phyloP scores from a whole-genome alignment of 1,284 basidiomycete genomes.

The Ustilago xerochloae region DNA sequence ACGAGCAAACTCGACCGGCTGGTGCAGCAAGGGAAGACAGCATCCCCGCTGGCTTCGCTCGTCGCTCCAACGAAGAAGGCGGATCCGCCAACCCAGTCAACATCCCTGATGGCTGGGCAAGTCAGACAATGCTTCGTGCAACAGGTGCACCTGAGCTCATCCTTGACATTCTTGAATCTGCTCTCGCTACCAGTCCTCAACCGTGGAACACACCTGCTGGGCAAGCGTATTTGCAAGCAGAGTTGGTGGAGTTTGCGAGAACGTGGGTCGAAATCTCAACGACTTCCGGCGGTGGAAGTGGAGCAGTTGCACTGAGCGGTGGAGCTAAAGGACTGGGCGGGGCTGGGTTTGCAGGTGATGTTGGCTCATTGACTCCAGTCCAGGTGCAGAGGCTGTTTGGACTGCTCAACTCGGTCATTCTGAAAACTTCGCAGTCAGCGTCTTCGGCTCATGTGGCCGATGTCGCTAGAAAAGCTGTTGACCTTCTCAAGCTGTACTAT shows the following conservation, averaged over 20 bases:
- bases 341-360: constrained; percentile 12
- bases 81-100: constrained; percentile 1
- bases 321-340: background rate
- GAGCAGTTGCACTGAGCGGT: background rate
- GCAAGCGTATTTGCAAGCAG: constrained; percentile 56
- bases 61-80: background rate
- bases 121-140: constrained; percentile 79
- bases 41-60: constrained; percentile 29
- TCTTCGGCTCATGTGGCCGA: constrained; percentile 6
- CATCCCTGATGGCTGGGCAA: constrained; percentile 77
- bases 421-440: constrained; percentile 16
- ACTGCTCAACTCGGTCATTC: constrained; percentile 26
- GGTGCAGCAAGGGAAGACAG: constrained; percentile 19
- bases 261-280: constrained; percentile 54
- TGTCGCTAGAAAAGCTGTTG: constrained; percentile 22
- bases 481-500: constrained; percentile 45
- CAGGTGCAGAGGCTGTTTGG: constrained; percentile 31
- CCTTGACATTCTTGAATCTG: constrained; percentile 85
- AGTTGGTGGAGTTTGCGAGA: constrained; percentile 44
- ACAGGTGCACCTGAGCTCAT: constrained; percentile 80
- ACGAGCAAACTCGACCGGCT: constrained; percentile 32
- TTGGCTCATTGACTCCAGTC: constrained; percentile 5
- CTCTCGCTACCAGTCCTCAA: constrained; percentile 74
- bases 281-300: constrained; percentile 4
- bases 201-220: constrained; percentile 60